Evolutionary conservation across 306 rosid species (phyloP), one percentile per base, ranked within the genome.

Genomic region (Argentina anserina): DNA sequence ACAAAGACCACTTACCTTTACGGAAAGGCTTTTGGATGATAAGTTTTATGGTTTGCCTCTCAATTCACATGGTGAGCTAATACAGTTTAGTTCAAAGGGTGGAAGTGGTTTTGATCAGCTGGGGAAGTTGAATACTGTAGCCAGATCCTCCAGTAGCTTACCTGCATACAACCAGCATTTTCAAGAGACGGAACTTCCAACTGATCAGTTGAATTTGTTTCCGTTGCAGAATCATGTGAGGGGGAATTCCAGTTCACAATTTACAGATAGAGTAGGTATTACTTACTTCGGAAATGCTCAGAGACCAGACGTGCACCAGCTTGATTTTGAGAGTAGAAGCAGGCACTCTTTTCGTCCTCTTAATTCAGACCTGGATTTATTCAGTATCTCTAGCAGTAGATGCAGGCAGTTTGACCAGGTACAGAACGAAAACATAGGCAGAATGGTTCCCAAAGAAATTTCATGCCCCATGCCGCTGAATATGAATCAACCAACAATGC

Each of bases 1-100:
- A 43, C 88, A 86, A 77, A 83, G 86, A 72, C 53, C 72, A 37
- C 76, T 72, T 21, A n/a, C 79, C 17, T 55, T 60, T 43, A 82
- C 80, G 78, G 86, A 77, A 74, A 81, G 81, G 77, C 71, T 68
- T 65, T 13, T 41, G 77, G 83, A 84, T 60, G 84, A 84, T 21
- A 84, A 74, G 39, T 83, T 84, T 65, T 79, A 80, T 31, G 90
- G 99, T 49, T 90, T 91, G 84, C 99, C 99, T 66, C 95, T 95
- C 81, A 91, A 91, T 79, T 95, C 97, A 61, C 97, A 90, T 39
- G 99, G 99, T 45, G 96, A 89, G 79, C 78, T 90, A 70, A 90
- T 91, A 77, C 91, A 81, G 79, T 86, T 89, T 73, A 84, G 84
- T 89, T 80, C 97, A 67, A 83, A 87, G 62, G 77, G 78, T 69